Evolutionary conservation across 2,329 filamentous ascomycete species (phyloP).

Genomic region (Aspergillus ochraceus): DNA sequence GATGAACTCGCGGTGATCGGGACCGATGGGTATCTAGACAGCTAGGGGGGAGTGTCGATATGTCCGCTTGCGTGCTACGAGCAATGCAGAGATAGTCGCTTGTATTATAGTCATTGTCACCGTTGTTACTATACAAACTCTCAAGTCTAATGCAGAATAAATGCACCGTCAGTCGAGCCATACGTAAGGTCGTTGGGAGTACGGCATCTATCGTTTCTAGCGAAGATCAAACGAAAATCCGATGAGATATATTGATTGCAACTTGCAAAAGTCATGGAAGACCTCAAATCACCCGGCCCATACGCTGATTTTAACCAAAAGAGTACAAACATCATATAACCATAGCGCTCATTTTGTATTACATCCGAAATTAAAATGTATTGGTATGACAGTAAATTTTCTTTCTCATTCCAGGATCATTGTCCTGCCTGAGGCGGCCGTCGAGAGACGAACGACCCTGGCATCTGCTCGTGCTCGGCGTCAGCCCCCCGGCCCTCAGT

Average conservation of each 20-base stretch:
- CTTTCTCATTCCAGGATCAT: neutral
- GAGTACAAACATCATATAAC: neutral
- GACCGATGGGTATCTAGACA: neutral
- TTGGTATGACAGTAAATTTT: neutral
- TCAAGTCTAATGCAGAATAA: neutral
- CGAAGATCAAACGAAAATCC: neutral
- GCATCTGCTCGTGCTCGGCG: conserved; percentile 4
- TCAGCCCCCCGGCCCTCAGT: neutral
- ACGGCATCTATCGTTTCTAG: neutral
- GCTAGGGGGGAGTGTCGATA: neutral
- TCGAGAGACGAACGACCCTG: conserved; percentile 6
- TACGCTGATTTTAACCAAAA: neutral
- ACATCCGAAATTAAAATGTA: neutral
- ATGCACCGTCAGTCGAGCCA: neutral
- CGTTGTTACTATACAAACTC: neutral
- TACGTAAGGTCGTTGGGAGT: too few relatives aligned
- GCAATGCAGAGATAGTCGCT: neutral
- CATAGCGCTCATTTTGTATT: neutral
- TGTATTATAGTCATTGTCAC: neutral
- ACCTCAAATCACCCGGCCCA: neutral
- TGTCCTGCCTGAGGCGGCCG: neutral
- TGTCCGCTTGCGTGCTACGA: too few relatives aligned
- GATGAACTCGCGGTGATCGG: conserved; percentile 25
- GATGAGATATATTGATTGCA: too few relatives aligned
- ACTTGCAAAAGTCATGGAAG: neutral